Evolutionary conservation across 441 rosid genomes (phyloP).

Genomic region (Pelargonium myrrhifolium): DNA sequence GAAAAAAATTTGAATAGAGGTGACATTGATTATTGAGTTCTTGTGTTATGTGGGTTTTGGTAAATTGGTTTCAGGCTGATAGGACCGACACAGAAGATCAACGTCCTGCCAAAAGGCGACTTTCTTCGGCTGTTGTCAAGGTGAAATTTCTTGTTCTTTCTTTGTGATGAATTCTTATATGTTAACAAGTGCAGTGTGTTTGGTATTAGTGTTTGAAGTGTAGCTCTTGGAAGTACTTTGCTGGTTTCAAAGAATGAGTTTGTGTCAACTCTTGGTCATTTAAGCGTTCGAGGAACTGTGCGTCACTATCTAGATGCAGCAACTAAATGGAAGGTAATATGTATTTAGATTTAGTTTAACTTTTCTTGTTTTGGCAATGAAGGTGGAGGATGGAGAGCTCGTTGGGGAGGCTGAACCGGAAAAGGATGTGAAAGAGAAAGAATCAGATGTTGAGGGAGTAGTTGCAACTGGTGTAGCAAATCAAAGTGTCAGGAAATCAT

Average conservation of each 20-base stretch:
- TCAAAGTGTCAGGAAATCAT: conserved; percentile 33
- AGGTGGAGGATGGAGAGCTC: conserved; percentile 66
- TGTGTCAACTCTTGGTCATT: too few relatives aligned
- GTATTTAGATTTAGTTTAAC: background rate
- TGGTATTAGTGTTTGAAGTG: too few relatives aligned
- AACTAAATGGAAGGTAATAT: background rate
- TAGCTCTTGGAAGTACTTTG: too few relatives aligned
- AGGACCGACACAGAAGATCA: conserved; percentile 62
- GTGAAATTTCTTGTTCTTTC: conserved; percentile 23
- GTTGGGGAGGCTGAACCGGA: conserved; percentile 29
- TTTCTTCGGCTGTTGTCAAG: conserved; percentile 90
- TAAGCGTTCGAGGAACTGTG: too few relatives aligned
- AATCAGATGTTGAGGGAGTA: conserved; percentile 29
- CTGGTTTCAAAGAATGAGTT: too few relatives aligned
- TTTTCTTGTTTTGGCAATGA: conserved; percentile 18
- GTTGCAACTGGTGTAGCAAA: conserved; percentile 17
- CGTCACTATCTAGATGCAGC: background rate
- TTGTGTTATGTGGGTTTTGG: background rate
- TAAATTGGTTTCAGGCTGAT: conserved; percentile 47
- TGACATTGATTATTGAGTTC: background rate
- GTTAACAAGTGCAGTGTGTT: too few relatives aligned
- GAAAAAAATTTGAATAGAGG: too few relatives aligned
- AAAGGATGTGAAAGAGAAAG: conserved; percentile 25
- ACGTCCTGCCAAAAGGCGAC: conserved; percentile 77
- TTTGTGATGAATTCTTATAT: too few relatives aligned